Base-by-base conservation (phyloP, 108 stramenopile species). In the Nitzschia putrida region DNA sequence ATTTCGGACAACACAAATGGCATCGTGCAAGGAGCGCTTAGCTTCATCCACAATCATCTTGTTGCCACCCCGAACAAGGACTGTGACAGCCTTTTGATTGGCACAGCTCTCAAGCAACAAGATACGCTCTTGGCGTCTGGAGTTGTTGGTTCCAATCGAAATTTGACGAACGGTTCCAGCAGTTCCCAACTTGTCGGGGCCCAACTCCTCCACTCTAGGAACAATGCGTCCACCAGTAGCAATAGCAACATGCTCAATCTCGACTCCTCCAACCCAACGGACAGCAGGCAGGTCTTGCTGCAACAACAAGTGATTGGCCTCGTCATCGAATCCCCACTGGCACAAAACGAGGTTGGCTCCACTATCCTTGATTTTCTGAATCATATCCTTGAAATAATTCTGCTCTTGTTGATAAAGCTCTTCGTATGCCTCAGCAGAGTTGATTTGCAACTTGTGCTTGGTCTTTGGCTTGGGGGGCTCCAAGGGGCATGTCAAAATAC, bases 21-120 rank as follows among this genome's bases (percentile, higher is more conserved):
- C 97, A 83, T 99, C 99, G 77, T 99, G 99, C 26, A 99, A 86
- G n/a, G 97, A 97, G 43, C 99, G 92, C 73, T 99, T 99, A 51
- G 96, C 97, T 85, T 99, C 99, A n/a, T 99, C 99, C 22, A 99
- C 97, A 77, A 99, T 96, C 98, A 99, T 99, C 80, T 95, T 92
- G 72, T 97, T 99, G 34, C 98, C 99, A 10, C 99, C 99, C 21
- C 99, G 83, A 10, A 99, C 97, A 37, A 99, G 76, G 18, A 99
- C 91, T 45, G 99, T 99, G 44, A 99, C 97, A 29, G 99, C 98
- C 49, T 94, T 93, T 57, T 91, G 86, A 83, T 95, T 97, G 71
- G 86, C 75, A 73, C 98, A 98, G 60, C 97, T 94, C 82, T 99
- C 97, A 68, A 98, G 90, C 16, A 98, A 85, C 68, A 98, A 69